Conservation (phyloP, 345 rosid species). For the Reutealis trisperma region DNA sequence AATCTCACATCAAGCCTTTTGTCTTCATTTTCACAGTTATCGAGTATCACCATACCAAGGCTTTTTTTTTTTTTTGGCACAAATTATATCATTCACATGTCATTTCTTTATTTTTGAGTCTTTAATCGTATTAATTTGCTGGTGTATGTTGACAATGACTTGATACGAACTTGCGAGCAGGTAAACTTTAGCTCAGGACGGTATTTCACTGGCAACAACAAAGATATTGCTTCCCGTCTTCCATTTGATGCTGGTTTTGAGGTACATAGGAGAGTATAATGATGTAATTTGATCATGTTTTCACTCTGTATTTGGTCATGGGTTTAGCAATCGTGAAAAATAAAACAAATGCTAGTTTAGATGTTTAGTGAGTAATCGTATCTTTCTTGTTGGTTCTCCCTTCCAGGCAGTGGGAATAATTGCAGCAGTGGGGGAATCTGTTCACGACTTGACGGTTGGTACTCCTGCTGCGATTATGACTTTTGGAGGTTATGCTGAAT, state of each 20-base stretch:
- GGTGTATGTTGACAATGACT: slow-evolving; percentile 6
- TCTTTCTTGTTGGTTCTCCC: background rate
- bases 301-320: slow-evolving; percentile 16
- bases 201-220: slow-evolving; percentile 59
- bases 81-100: background rate
- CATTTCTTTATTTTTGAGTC: background rate
- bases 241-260: slow-evolving; percentile 98
- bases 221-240: slow-evolving; percentile 50
- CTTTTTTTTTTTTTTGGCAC: background rate
- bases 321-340: background rate
- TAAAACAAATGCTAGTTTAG: background rate
- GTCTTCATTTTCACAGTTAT: background rate
- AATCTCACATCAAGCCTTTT: background rate
- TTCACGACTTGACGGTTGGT: slow-evolving; percentile 69
- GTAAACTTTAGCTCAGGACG: slow-evolving; percentile 98
- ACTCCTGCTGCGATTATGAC: slow-evolving; percentile 92
- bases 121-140: too few relatives aligned
- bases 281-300: slow-evolving; percentile 18
- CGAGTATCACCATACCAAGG: background rate
- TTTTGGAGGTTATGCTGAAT: slow-evolving; percentile 90
- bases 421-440: slow-evolving; percentile 85
- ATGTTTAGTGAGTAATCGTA: slow-evolving; percentile 1
- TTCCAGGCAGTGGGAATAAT: slow-evolving; percentile 86
- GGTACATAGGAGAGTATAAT: slow-evolving; percentile 36
- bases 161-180: slow-evolving; percentile 37